Conservation (phyloP, 2,329 filamentous ascomycete species). For the Neofusicoccum ribis region DNA sequence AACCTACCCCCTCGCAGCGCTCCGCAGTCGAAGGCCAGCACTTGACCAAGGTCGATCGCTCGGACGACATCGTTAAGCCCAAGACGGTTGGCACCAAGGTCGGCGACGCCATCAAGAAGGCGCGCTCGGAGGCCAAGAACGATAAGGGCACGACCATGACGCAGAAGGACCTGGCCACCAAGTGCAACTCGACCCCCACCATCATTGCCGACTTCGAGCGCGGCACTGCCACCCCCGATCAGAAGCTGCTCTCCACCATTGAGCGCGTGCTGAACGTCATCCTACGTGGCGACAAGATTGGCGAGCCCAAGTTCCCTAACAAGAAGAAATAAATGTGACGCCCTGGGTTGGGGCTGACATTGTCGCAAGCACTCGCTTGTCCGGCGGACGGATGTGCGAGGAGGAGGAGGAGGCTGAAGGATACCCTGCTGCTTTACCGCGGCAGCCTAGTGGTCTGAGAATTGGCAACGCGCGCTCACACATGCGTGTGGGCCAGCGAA, state of each 20-base stretch:
- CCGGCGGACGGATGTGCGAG: background rate
- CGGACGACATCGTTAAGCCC: constrained; percentile 96
- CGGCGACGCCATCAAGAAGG: constrained; percentile 77
- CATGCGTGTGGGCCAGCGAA: background rate
- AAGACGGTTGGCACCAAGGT: constrained; percentile 79
- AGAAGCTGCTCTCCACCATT: constrained; percentile 76
- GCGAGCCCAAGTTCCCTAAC: constrained; percentile 73
- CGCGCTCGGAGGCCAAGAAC: constrained; percentile 78
- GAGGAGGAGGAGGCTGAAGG: background rate
- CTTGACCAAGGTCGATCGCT: constrained; percentile 95
- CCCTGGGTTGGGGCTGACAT: background rate
- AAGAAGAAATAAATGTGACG: constrained; percentile 58
- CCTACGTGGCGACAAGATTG: constrained; percentile 82
- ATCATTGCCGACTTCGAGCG: constrained; percentile 85
- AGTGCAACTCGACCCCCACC: constrained; percentile 82
- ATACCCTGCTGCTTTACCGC: constrained; percentile 6
- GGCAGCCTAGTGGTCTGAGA: background rate
- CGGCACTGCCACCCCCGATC: constrained; percentile 74
- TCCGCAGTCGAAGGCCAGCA: constrained; percentile 79
- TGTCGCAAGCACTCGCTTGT: background rate
- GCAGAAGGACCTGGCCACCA: constrained; percentile 82
- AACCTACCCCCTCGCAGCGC: constrained; percentile 37
- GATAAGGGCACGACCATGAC: constrained; percentile 74
- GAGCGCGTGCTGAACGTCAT: constrained; percentile 86
- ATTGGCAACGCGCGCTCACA: background rate